These are phyloP conservation scores for Tylopilus vinaceipallidus DNA, from an alignment of 768 basidiomycete genomes.

Conservation along the genomic window DNA sequence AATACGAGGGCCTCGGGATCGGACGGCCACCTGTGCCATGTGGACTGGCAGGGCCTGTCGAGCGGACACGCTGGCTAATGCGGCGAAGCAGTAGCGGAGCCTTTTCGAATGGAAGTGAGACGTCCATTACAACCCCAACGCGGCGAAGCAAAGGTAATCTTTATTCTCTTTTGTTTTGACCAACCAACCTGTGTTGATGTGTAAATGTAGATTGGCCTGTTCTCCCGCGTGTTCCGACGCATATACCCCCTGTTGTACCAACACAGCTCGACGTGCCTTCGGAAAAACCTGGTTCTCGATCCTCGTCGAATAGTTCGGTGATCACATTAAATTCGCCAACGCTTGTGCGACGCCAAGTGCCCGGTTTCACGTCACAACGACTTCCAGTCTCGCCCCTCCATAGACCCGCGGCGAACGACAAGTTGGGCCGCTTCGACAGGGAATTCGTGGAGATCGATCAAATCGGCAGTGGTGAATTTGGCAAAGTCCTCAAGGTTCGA, in stretches of 20 bases:
- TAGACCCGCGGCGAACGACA: constrained; percentile 44
- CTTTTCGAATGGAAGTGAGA: constrained; percentile 74
- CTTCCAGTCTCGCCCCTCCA: constrained; percentile 23
- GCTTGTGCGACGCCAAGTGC: constrained; percentile 35
- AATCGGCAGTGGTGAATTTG: constrained; percentile 91
- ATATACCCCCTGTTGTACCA: constrained; percentile 47
- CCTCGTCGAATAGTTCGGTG: constrained; percentile 51
- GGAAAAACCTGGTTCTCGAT: constrained; percentile 55
- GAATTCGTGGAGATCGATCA: constrained; percentile 79
- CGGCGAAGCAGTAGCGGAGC: constrained; percentile 80
- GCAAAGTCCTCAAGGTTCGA: constrained; percentile 83
- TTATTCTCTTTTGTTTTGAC: constrained; percentile 36
- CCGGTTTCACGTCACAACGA: constrained; percentile 23
- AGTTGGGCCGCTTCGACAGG: constrained; percentile 69
- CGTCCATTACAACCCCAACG: constrained; percentile 62
- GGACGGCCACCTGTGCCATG: constrained; percentile 47
- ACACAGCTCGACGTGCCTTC: constrained; percentile 35
- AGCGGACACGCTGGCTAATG: constrained; percentile 61
- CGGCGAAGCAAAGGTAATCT: constrained; percentile 48
- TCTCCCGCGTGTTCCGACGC: constrained; percentile 47
- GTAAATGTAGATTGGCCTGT: constrained; percentile 51
- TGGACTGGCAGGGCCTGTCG: constrained; percentile 33
- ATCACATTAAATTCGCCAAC: constrained; percentile 48
- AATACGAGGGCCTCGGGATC: constrained; percentile 64
- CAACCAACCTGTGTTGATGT: not conserved